Evolutionary conservation across 495 filamentous ascomycete genomes (phyloP), one percentile per base, ranked within the genome.

Genomic region (Recurvomyces mirabilis): DNA sequence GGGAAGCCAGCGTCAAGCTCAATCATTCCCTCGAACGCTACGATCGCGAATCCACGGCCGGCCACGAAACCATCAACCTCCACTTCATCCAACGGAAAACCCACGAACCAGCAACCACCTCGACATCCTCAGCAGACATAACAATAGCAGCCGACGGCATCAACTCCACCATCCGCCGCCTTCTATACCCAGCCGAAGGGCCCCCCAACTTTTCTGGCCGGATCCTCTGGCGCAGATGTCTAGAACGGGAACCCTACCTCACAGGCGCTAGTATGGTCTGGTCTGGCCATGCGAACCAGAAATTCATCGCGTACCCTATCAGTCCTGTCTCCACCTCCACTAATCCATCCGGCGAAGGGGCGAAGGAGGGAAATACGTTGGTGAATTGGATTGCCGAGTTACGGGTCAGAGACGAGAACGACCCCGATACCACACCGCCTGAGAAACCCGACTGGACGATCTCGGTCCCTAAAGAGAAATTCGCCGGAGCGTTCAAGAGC

Each of bases 91-190:
- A 36, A 36, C 10, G 17, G 9, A 9, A 17, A 17, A 36, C 9
- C 15, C 9, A 36, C 6, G 32, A 36, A 19, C 9, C 32, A 12
- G 32, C 32, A 10, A 6, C 7, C 9, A 19, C 18, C 7, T 18
- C 32, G 32, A 15, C 9, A 19, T 9, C 17, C 15, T 7, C 9
- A 36, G 32, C 32, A 15, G 73, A 78, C 47, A 56, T 74, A 1
- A 59, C 78, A 12, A 53, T 79, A 25, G 71, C 71, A 15, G 60
- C 68, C 11, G 75, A 79, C 55, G 75, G 75, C 0, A 60, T 78
- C 12, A 36, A 36, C 32, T 36, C 32, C 9, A 36, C 32, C 10
- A 19, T 36, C 15, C 10, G 32, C 10, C 9, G 15, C 9, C 10
- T 9, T 6, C 15, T 36, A 15, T 36, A 36, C 15, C 32, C 32